Evolutionary conservation across 2,329 filamentous ascomycete genomes (phyloP).

Genomic region (Cyphellophora europaea): DNA sequence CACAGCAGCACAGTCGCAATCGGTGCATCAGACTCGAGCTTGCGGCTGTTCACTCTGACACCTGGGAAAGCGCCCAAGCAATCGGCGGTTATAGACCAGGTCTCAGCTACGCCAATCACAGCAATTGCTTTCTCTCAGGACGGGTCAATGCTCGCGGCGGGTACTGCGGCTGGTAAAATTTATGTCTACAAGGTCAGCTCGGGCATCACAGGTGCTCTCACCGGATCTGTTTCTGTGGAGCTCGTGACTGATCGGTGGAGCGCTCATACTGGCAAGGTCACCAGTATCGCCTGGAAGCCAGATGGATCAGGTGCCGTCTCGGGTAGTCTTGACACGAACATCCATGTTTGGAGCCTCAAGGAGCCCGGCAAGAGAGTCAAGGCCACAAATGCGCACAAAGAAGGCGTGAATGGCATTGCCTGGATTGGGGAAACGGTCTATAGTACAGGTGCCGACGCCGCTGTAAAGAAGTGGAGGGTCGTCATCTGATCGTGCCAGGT

Average conservation of each 20-base stretch:
- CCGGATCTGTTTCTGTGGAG: slow-evolving; percentile 25
- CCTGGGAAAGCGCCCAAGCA: slow-evolving; percentile 48
- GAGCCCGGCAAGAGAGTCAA: slow-evolving; percentile 80
- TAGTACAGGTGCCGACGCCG: slow-evolving; percentile 77
- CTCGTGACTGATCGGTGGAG: slow-evolving; percentile 70
- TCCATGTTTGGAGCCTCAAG: slow-evolving; percentile 81
- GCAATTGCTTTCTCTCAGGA: slow-evolving; percentile 73
- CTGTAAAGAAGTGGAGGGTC: slow-evolving; percentile 80
- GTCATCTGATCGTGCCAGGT: not conserved
- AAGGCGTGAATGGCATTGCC: slow-evolving; percentile 78
- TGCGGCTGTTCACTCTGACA: slow-evolving; percentile 61
- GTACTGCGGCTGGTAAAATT: slow-evolving; percentile 79
- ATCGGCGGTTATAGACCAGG: slow-evolving; percentile 45
- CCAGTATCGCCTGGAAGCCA: slow-evolving; percentile 66
- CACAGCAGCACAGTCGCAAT: slow-evolving; percentile 61
- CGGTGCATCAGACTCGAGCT: slow-evolving; percentile 62
- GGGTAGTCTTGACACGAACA: slow-evolving; percentile 80
- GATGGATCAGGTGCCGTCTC: slow-evolving; percentile 70
- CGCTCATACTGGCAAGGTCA: slow-evolving; percentile 60
- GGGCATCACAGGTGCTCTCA: slow-evolving; percentile 33
- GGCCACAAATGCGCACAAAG: slow-evolving; percentile 83
- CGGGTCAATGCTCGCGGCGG: slow-evolving; percentile 70
- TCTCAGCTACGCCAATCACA: slow-evolving; percentile 64
- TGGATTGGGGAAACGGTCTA: slow-evolving; percentile 71
- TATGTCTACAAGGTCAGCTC: slow-evolving; percentile 61